phyloP scores from a whole-genome alignment of 2,329 filamentous ascomycete species.

The Colletotrichum cuscutae region DNA sequence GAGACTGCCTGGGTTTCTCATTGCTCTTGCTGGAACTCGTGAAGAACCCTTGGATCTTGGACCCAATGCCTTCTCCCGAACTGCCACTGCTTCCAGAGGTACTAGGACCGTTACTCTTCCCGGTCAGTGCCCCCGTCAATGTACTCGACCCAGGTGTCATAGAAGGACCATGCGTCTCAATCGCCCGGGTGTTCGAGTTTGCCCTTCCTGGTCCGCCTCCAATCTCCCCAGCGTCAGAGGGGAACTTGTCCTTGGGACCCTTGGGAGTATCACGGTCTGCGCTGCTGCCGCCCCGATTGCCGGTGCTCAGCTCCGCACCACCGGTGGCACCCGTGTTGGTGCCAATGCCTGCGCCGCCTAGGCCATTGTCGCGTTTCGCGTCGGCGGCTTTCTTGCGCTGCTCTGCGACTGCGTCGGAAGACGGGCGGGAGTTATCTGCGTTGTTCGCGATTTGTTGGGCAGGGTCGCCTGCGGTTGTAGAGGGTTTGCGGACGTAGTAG shows the following conservation, averaged over 20 bases:
- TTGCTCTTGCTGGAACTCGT: slow-evolving; percentile 37
- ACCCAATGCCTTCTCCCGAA: not conserved
- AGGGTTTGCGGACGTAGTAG: slow-evolving; percentile 26
- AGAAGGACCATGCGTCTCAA: slow-evolving; percentile 38
- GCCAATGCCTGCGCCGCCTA: slow-evolving; percentile 46
- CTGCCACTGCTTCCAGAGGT: not conserved
- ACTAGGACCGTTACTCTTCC: not conserved
- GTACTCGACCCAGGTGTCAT: not conserved
- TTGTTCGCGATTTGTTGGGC: slow-evolving; percentile 17
- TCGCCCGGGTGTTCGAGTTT: slow-evolving; percentile 40
- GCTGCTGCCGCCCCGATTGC: slow-evolving; percentile 35
- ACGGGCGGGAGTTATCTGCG: slow-evolving; percentile 10
- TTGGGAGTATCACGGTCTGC: slow-evolving; percentile 35
- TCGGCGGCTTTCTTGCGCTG: slow-evolving; percentile 36
- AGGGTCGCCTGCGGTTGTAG: slow-evolving; percentile 7
- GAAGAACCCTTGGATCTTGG: slow-evolving; percentile 38
- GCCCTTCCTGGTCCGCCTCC: slow-evolving; percentile 45
- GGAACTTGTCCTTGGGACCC: slow-evolving; percentile 44
- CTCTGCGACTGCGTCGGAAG: slow-evolving; percentile 18
- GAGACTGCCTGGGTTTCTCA: slow-evolving; percentile 17
- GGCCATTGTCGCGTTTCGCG: slow-evolving; percentile 43
- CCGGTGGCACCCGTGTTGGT: slow-evolving; percentile 42
- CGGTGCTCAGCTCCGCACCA: slow-evolving; percentile 42
- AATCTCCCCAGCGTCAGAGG: slow-evolving; percentile 46
- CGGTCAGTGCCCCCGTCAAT: not conserved